phyloP scores from a whole-genome alignment of 495 filamentous ascomycete species.

The Neurospora sp. region DNA sequence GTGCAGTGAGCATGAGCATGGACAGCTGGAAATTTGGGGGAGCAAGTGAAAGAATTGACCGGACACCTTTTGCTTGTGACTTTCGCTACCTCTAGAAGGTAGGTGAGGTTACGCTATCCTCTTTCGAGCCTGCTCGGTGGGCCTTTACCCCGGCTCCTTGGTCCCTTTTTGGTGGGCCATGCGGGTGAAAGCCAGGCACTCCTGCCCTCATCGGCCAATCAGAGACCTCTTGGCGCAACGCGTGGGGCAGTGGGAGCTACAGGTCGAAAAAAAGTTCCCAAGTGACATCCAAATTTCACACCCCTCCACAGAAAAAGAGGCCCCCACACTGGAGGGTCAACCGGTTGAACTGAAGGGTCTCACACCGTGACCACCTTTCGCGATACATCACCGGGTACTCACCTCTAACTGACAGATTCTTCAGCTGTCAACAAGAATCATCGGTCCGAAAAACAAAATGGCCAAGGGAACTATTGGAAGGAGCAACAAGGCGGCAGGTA shows the following conservation, averaged over 20 bases:
- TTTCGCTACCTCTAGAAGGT: not conserved
- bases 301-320: not conserved
- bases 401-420: not conserved
- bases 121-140: not conserved
- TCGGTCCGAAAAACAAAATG: slow-evolving; percentile 16
- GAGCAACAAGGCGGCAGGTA: slow-evolving; percentile 26
- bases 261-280: not conserved
- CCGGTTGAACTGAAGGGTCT: not conserved
- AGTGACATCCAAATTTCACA: not conserved
- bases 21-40: not conserved
- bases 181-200: not conserved
- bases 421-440: not conserved
- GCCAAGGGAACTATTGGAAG: slow-evolving; percentile 31
- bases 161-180: not conserved
- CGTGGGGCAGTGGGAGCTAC: not conserved
- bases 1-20: not conserved
- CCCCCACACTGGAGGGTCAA: not conserved
- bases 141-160: not conserved
- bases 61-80: not conserved
- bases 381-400: not conserved
- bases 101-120: not conserved
- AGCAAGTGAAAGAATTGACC: not conserved
- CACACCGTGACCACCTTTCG: not conserved
- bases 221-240: not conserved
- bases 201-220: not conserved